Conservation (phyloP, 1,284 basidiomycete species). For the Trichosporon ovoides region DNA sequence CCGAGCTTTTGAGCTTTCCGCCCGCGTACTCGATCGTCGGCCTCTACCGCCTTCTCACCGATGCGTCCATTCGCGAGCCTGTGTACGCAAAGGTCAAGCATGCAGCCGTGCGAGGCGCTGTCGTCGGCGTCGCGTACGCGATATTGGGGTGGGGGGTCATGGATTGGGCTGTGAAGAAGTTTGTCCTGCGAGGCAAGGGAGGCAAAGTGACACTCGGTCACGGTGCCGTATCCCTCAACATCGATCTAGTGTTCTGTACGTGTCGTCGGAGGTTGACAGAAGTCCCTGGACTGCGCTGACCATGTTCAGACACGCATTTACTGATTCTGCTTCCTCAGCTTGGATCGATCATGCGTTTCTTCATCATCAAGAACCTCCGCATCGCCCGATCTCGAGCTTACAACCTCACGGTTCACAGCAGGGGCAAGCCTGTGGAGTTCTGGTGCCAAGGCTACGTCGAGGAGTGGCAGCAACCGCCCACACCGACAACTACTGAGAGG, state of each 20-base stretch:
- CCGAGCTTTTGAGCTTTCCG: slow-evolving; percentile 44
- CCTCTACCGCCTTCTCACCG: slow-evolving; percentile 42
- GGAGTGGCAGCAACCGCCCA: slow-evolving; percentile 72
- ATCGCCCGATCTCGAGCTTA: slow-evolving; percentile 67
- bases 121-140: slow-evolving; percentile 39
- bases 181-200: slow-evolving; percentile 27
- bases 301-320: slow-evolving; percentile 62
- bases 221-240: slow-evolving; percentile 22
- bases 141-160: slow-evolving; percentile 36
- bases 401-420: slow-evolving; percentile 69
- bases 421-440: slow-evolving; percentile 73
- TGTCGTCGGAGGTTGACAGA: not conserved
- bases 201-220: slow-evolving; percentile 29
- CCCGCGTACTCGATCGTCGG: slow-evolving; percentile 45
- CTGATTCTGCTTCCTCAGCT: slow-evolving; percentile 67
- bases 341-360: slow-evolving; percentile 67
- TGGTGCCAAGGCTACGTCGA: slow-evolving; percentile 74
- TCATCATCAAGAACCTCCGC: slow-evolving; percentile 69
- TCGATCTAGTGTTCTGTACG: slow-evolving; percentile 43
- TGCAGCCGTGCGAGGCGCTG: slow-evolving; percentile 40
- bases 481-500: slow-evolving; percentile 26
- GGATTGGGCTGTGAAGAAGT: slow-evolving; percentile 41
- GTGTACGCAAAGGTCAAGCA: slow-evolving; percentile 47
- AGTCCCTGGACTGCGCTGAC: not conserved
- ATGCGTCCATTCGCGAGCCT: slow-evolving; percentile 39